Evolutionary conservation across 164 flowering plant genomes (phyloP).

Genomic region (Stephania japonica): DNA sequence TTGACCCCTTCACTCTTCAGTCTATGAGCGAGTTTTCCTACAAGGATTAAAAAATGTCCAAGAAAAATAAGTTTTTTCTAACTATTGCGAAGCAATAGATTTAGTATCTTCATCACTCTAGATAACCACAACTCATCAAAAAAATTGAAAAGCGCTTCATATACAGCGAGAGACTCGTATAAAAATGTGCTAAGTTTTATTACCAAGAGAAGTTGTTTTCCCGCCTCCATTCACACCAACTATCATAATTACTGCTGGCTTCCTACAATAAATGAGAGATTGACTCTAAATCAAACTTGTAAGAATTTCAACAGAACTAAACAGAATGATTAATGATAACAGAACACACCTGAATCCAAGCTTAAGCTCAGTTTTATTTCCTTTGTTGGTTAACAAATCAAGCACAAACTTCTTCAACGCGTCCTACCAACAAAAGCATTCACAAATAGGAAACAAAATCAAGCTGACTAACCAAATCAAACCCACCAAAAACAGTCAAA

Average conservation of each 20-base stretch:
- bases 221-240: constrained; percentile 99
- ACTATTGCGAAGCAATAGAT: not conserved
- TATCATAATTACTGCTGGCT: constrained; percentile 87
- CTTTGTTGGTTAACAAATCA: constrained; percentile 62
- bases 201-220: constrained; percentile 96
- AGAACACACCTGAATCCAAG: constrained; percentile 72
- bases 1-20: constrained; percentile 83
- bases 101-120: not conserved
- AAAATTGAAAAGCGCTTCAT: not conserved
- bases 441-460: not conserved
- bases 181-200: constrained; percentile 6
- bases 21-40: constrained; percentile 91
- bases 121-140: not conserved
- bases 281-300: not conserved
- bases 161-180: not conserved
- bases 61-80: not conserved
- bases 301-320: constrained; percentile 4
- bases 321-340: not conserved
- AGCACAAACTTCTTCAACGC: constrained; percentile 82
- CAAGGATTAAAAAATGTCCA: constrained; percentile 17
- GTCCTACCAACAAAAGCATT: constrained; percentile 41
- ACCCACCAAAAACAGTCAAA: not conserved
- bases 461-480: not conserved
- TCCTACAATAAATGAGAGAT: constrained; percentile 31
- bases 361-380: constrained; percentile 70